phyloP scores from a whole-genome alignment of 805 yeast genomes.

The Nakazawaea wickerhamii region DNA sequence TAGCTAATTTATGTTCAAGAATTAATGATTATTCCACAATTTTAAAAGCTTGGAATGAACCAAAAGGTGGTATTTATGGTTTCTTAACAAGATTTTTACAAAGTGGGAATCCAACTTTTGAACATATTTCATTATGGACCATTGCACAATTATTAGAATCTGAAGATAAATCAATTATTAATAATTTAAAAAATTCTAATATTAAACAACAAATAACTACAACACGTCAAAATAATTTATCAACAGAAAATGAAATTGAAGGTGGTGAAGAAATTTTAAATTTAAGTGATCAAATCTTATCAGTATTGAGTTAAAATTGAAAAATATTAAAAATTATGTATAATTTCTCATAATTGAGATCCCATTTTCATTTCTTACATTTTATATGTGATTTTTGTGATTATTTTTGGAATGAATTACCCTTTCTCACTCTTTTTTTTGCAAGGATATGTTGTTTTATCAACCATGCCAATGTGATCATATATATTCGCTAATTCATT shows the following conservation, averaged over 20 bases:
- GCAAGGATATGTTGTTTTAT: too few species aligned
- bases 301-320: constrained; percentile 5
- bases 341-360: too few species aligned
- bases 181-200: constrained; percentile 15
- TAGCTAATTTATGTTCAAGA: constrained; percentile 92
- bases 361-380: too few species aligned
- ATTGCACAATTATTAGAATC: constrained; percentile 88
- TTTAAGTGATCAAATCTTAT: constrained; percentile 31
- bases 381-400: too few species aligned
- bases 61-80: constrained; percentile 80
- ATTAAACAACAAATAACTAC: constrained; percentile 28
- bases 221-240: constrained; percentile 26
- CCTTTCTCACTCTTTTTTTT: too few species aligned
- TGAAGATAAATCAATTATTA: constrained; percentile 57
- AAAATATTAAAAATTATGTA: too few species aligned
- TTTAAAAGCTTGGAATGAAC: constrained; percentile 69
- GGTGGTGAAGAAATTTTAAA: constrained; percentile 32
- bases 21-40: constrained; percentile 79
- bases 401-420: too few species aligned
- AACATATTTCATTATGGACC: constrained; percentile 97
- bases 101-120: constrained; percentile 87
- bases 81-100: constrained; percentile 77
- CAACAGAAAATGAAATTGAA: constrained; percentile 16
- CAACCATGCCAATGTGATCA: too few species aligned
- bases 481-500: too few species aligned